phyloP scores from a whole-genome alignment of 192 early-diverging fungal species.

The Rhizophagus prolifer region DNA sequence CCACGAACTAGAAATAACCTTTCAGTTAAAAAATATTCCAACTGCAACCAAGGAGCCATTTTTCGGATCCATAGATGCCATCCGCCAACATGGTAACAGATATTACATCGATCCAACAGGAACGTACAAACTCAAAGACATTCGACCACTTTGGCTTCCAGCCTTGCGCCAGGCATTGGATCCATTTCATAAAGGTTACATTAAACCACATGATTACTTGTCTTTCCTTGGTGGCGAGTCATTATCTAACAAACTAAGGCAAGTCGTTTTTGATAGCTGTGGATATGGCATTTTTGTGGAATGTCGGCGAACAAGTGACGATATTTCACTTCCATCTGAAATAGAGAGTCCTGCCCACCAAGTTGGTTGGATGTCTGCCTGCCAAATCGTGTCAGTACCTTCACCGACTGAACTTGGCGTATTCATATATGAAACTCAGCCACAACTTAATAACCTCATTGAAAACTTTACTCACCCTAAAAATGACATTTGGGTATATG shows the following conservation, averaged over 20 bases:
- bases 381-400: slow-evolving; percentile 22
- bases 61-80: not conserved
- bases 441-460: not conserved
- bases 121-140: not conserved
- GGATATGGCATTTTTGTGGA: slow-evolving; percentile 25
- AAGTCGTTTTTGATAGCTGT: slow-evolving; percentile 20
- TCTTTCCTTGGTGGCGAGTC: not conserved
- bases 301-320: slow-evolving; percentile 4
- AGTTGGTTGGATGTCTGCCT: slow-evolving; percentile 28
- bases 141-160: slow-evolving; percentile 23
- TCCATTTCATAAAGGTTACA: slow-evolving; percentile 23
- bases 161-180: slow-evolving; percentile 16
- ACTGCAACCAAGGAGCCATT: not conserved
- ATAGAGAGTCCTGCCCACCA: slow-evolving; percentile 9
- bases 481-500: slow-evolving; percentile 8
- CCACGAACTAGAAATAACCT: slow-evolving; percentile 8
- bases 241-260: slow-evolving; percentile 4
- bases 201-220: slow-evolving; percentile 26
- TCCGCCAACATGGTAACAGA: slow-evolving; percentile 9
- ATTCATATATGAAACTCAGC: not conserved
- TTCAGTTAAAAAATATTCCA: slow-evolving; percentile 23
- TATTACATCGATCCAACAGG: slow-evolving; percentile 10
- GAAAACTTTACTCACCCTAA: not conserved
- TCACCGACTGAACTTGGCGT: slow-evolving; percentile 17
- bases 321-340: slow-evolving; percentile 15